Conservation (phyloP, 2,329 filamentous ascomycete genomes). For the Trichophaea hybrida region DNA sequence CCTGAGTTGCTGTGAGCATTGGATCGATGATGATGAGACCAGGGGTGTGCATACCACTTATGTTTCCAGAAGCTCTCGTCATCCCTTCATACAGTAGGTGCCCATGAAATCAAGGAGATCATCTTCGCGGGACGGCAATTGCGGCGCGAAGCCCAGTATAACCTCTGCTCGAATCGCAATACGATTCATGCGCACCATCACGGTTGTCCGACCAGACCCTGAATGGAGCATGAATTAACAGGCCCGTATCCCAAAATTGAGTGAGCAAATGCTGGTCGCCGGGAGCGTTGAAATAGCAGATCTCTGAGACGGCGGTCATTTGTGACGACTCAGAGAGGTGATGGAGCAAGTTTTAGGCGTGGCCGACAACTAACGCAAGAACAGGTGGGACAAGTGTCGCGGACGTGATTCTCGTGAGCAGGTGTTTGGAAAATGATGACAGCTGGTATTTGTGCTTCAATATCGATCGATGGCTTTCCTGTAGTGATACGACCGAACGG, state of each 20-base stretch:
- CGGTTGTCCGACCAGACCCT: slow-evolving; percentile 57
- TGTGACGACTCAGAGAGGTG: slow-evolving; percentile 38
- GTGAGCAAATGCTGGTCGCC: slow-evolving; percentile 58
- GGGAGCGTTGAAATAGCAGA: slow-evolving; percentile 62
- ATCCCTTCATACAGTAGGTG: slow-evolving; percentile 55
- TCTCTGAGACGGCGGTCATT: slow-evolving; percentile 44
- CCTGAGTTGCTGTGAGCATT: neutral
- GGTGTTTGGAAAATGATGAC: too few species aligned
- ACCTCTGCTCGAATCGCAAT: slow-evolving; percentile 53
- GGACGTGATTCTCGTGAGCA: too few species aligned
- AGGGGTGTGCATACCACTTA: slow-evolving; percentile 33
- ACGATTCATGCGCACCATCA: slow-evolving; percentile 48
- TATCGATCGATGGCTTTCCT: too few species aligned
- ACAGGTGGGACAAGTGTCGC: too few species aligned
- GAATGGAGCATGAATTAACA: slow-evolving; percentile 56
- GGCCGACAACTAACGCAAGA: neutral
- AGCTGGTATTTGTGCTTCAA: too few species aligned
- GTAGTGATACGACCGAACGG: too few species aligned
- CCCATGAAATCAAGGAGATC: slow-evolving; percentile 51
- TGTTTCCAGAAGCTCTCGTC: slow-evolving; percentile 55
- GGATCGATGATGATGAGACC: neutral
- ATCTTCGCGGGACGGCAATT: slow-evolving; percentile 40
- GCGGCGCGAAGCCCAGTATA: slow-evolving; percentile 50
- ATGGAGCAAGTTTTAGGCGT: neutral
- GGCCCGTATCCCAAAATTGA: slow-evolving; percentile 62